phyloP scores from a whole-genome alignment of 805 yeast genomes.

The Suhomyces sp. region DNA sequence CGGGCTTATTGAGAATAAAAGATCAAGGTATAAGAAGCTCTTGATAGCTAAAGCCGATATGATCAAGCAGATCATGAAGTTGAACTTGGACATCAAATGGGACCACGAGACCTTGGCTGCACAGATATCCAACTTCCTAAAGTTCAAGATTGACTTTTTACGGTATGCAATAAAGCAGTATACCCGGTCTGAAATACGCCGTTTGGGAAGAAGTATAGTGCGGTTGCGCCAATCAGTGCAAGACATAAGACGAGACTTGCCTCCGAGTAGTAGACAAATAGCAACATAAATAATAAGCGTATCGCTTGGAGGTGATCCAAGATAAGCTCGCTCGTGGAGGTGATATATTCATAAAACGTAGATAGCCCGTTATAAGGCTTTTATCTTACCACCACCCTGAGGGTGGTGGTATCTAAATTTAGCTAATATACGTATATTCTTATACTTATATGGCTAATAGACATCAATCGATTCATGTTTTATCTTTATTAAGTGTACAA shows the following conservation, averaged over 20 bases:
- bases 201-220: conserved; percentile 14
- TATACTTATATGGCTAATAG: too few species aligned
- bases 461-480: too few species aligned
- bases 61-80: conserved; percentile 37
- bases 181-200: conserved; percentile 7
- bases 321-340: too few species aligned
- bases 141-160: conserved; percentile 45
- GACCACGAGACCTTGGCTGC: conserved; percentile 64
- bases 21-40: conserved; percentile 45
- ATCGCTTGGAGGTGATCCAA: too few species aligned
- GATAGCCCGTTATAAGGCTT: too few species aligned
- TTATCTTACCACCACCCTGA: too few species aligned
- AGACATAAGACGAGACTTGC: not conserved
- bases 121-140: conserved; percentile 57
- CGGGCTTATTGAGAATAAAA: conserved; percentile 50
- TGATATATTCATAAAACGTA: too few species aligned
- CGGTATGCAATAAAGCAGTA: conserved; percentile 34
- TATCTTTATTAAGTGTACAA: not conserved
- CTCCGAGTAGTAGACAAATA: too few species aligned
- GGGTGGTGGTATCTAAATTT: too few species aligned
- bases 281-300: too few species aligned
- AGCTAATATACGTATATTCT: too few species aligned
- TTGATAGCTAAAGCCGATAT: conserved; percentile 39
- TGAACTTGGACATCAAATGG: conserved; percentile 46
- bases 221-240: not conserved